A percentile compares a stretch with the other conserved stretches of the same genome.
These are phyloP conservation scores for Sechiopsis laciniata DNA, from an alignment of 306 rosid species.

Conservation along the genomic window DNA sequence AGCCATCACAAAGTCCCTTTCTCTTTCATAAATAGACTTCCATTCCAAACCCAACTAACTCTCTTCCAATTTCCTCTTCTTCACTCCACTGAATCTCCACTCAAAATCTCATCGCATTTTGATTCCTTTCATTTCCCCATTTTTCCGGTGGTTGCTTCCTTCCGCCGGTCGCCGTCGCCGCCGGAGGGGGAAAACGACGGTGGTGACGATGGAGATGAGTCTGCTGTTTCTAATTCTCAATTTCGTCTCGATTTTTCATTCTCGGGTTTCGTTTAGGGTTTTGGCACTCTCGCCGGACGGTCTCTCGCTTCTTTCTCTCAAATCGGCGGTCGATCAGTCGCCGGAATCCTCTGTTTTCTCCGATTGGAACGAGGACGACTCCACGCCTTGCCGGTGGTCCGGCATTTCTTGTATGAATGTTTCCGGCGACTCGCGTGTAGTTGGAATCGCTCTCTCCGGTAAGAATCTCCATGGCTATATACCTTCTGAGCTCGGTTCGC, in stretches of 20 bases:
- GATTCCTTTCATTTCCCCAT: background rate
- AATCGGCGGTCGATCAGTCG: slow-evolving; percentile 65
- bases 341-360: slow-evolving; percentile 40
- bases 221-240: background rate
- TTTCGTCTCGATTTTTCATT: slow-evolving; percentile 17
- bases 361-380: slow-evolving; percentile 70
- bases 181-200: background rate
- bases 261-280: background rate
- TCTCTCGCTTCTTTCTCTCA: slow-evolving; percentile 78
- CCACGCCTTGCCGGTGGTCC: slow-evolving; percentile 70
- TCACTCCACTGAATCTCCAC: background rate
- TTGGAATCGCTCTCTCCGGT: slow-evolving; percentile 62
- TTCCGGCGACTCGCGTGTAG: slow-evolving; percentile 72
- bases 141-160: background rate
- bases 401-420: slow-evolving; percentile 77
- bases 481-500: slow-evolving; percentile 84
- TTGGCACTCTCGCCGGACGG: slow-evolving; percentile 74
- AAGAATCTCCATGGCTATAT: slow-evolving; percentile 75
- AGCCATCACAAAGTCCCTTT: slow-evolving; percentile 4
- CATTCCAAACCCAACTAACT: slow-evolving; percentile 1
- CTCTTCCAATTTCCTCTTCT: background rate
- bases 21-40: slow-evolving; percentile 37
- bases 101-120: background rate
- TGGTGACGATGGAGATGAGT: slow-evolving; percentile 7
- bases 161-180: slow-evolving; percentile 3